phyloP scores from a whole-genome alignment of 768 basidiomycete species.

The Fomitopsis serialis region DNA sequence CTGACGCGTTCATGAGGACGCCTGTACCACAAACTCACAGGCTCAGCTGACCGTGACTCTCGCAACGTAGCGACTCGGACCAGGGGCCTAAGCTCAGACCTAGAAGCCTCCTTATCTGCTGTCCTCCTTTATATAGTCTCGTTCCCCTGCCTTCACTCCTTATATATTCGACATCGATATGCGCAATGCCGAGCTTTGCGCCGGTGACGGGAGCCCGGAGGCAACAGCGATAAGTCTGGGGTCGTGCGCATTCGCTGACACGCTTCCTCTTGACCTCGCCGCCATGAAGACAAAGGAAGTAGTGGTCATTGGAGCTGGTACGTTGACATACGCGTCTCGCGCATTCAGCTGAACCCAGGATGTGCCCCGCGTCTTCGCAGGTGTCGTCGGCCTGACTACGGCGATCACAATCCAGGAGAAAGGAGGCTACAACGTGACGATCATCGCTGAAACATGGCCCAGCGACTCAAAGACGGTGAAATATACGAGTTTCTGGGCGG shows the following conservation, averaged over 20 bases:
- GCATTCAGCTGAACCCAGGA: neutral
- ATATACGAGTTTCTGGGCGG: slow-evolving; percentile 82
- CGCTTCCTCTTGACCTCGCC: slow-evolving; percentile 36
- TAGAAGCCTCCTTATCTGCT: neutral
- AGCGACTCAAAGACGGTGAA: slow-evolving; percentile 63
- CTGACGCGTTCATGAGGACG: too few species aligned
- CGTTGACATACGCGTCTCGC: neutral
- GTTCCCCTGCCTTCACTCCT: neutral
- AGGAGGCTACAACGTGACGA: slow-evolving; percentile 55
- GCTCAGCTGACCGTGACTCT: too few species aligned
- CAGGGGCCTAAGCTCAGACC: neutral
- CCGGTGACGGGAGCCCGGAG: neutral
- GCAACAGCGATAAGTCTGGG: neutral
- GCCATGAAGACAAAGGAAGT: slow-evolving; percentile 22
- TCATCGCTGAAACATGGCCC: slow-evolving; percentile 68
- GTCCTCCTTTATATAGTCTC: neutral
- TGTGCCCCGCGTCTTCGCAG: slow-evolving; percentile 28
- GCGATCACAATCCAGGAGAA: slow-evolving; percentile 63
- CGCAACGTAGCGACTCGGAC: too few species aligned
- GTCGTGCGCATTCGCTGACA: neutral
- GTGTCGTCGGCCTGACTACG: slow-evolving; percentile 73
- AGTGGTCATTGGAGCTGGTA: neutral
- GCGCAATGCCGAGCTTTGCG: neutral
- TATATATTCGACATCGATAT: neutral
- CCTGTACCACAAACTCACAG: too few species aligned